phyloP scores from a whole-genome alignment of 345 rosid species.

The Lepidium didymum region DNA sequence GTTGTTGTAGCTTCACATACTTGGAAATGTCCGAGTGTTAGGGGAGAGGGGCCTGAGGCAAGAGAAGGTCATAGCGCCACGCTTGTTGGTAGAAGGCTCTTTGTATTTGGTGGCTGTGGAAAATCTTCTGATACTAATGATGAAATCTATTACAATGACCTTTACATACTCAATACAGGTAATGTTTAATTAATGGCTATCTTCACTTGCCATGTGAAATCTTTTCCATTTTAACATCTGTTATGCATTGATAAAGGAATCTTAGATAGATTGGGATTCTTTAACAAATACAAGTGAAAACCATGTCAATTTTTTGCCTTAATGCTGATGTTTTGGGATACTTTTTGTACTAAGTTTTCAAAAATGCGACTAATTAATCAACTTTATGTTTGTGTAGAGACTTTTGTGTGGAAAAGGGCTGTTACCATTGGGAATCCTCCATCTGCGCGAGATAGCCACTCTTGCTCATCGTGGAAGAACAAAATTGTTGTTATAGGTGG shows the following conservation, averaged over 20 bases:
- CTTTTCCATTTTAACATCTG: neutral
- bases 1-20: conserved; percentile 63
- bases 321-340: neutral
- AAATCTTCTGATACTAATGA: conserved; percentile 52
- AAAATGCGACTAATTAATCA: neutral
- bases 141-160: conserved; percentile 86
- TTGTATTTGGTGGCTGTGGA: conserved; percentile 88
- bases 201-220: neutral
- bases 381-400: conserved; percentile 46
- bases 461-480: conserved; percentile 94
- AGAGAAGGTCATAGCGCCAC: conserved; percentile 96
- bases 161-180: conserved; percentile 91
- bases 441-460: conserved; percentile 91
- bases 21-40: conserved; percentile 79
- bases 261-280: neutral
- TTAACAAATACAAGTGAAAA: neutral
- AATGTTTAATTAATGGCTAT: neutral
- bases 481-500: conserved; percentile 87
- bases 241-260: neutral
- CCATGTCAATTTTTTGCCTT: neutral
- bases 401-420: conserved; percentile 85
- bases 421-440: conserved; percentile 74
- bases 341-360: neutral
- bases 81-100: conserved; percentile 81
- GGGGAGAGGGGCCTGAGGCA: conserved; percentile 91